Evolutionary conservation across 768 basidiomycete genomes (phyloP).

Genomic region (Gloeophyllum trabeum): DNA sequence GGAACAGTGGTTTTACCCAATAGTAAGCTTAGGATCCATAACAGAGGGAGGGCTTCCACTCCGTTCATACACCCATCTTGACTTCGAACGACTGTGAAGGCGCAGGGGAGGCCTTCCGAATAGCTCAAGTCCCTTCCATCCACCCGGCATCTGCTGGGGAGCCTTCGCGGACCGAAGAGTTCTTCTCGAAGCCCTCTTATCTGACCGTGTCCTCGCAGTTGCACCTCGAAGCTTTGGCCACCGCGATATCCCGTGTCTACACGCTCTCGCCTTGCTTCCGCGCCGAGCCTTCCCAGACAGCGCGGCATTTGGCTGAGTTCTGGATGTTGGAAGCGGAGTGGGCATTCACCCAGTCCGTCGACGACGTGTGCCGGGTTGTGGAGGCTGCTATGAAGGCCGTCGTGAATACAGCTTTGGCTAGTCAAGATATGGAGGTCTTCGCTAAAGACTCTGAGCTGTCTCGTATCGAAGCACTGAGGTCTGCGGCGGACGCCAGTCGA

Average conservation of each 20-base stretch:
- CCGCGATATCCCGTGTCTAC: slow-evolving; percentile 74
- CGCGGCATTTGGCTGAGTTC: slow-evolving; percentile 92
- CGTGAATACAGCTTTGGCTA: slow-evolving; percentile 18
- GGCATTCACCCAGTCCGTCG: slow-evolving; percentile 41
- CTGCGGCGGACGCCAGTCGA: slow-evolving; percentile 19
- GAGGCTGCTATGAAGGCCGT: slow-evolving; percentile 41
- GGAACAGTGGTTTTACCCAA: neutral
- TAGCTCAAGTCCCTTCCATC: slow-evolving; percentile 29
- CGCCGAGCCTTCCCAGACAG: slow-evolving; percentile 81
- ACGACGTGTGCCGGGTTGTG: slow-evolving; percentile 41
- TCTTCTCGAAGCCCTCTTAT: slow-evolving; percentile 69
- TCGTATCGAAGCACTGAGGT: slow-evolving; percentile 22
- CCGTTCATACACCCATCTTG: slow-evolving; percentile 78
- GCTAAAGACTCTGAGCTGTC: slow-evolving; percentile 28
- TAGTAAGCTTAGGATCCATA: neutral
- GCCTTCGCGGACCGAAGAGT: slow-evolving; percentile 29
- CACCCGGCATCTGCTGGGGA: slow-evolving; percentile 7
- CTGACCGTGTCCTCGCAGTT: slow-evolving; percentile 95
- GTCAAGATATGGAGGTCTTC: slow-evolving; percentile 22
- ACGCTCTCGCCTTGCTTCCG: slow-evolving; percentile 92
- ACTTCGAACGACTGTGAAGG: slow-evolving; percentile 94
- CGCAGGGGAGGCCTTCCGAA: slow-evolving; percentile 82
- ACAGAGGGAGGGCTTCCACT: slow-evolving; percentile 68
- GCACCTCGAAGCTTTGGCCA: slow-evolving; percentile 82
- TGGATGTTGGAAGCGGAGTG: slow-evolving; percentile 99